phyloP scores from a whole-genome alignment of 352 stramenopile species.

The Paralagenidium karlingii region DNA sequence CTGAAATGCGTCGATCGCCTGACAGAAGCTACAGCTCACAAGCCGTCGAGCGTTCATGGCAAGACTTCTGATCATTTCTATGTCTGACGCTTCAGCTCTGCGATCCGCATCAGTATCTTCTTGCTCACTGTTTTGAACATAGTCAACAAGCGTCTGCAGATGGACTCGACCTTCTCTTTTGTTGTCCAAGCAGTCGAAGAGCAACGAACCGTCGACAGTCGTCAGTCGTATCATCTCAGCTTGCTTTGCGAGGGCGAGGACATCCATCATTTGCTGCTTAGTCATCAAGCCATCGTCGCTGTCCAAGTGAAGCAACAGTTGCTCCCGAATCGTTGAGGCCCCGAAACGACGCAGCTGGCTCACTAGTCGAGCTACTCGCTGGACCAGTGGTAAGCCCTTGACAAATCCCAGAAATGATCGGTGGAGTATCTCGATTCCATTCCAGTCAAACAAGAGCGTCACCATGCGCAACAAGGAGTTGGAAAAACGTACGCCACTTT shows the following conservation, averaged over 20 bases:
- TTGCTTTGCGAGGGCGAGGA: too few species aligned
- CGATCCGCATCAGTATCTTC: not conserved
- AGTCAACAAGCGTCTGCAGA: not conserved
- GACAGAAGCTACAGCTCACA: conserved; percentile 12
- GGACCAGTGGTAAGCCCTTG: conserved; percentile 12
- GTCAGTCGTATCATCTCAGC: too few species aligned
- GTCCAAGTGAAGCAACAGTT: conserved; percentile 16
- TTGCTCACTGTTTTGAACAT: not conserved
- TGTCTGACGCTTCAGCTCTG: not conserved
- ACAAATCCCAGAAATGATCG: conserved; percentile 25
- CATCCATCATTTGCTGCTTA: conserved; percentile 21
- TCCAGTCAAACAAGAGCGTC: conserved; percentile 32
- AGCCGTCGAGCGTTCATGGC: conserved; percentile 33
- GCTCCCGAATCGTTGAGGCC: conserved; percentile 20
- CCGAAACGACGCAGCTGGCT: conserved; percentile 28
- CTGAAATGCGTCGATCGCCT: conserved; percentile 37
- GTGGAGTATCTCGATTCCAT: conserved; percentile 36
- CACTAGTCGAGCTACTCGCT: too few species aligned
- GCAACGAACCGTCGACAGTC: too few species aligned
- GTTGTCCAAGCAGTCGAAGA: not conserved
- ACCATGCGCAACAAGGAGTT: conserved; percentile 27
- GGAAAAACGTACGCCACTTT: conserved; percentile 18
- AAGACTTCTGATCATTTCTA: conserved; percentile 32
- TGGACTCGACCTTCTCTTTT: not conserved
- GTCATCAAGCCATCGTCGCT: conserved; percentile 23